Evolutionary conservation across 2,329 filamentous ascomycete genomes (phyloP), one percentile per base, ranked within the genome.

Genomic region (Canariomyces notabilis): DNA sequence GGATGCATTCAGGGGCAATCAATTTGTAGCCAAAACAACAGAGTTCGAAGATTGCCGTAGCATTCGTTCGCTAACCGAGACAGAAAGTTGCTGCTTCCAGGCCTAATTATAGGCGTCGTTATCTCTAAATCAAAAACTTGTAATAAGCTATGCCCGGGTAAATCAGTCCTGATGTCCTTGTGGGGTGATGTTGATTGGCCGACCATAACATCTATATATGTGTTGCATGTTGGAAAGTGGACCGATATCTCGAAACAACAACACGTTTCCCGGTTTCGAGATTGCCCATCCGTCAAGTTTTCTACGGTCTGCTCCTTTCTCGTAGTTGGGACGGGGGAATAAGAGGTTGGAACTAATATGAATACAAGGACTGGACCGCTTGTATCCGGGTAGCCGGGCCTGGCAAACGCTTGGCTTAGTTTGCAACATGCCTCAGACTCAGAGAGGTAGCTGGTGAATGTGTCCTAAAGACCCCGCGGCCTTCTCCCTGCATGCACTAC

Each of bases 141-240:
- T 42, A 46, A 49, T 46, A 33, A 46, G 39, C 29, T 6, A 21
- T 21, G 34, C 8, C 42, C 47, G 47, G 47, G 37, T 49, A 49
- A 49, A 49, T 49, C 20, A 32, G 9, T 5, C 9, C 22, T 29
- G 43, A 23, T 16, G 29, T 4, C 18, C 19, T 19, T 19, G 26
- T 5, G 18, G 20, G 20, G 16, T 42, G 37, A 9, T 11, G 14
- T 8, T 12, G 26, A 29, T 29, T 29, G 26, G 26, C 26, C 26
- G 26, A 12, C 26, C 9, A 29, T 29, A 29, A 11, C 26, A 5
- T 12, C 9, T 11, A 29, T n/a, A n/a, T n/a, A n/a, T n/a, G n/a
- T n/a, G 15, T 3, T 2, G 3, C 34, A 15, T 34, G 15, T 20
- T 15, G 18, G 11, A n/a, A n/a, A 9, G 6, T 12, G 18, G 8